phyloP scores from a whole-genome alignment of 2,329 filamentous ascomycete species.

The Annulohypoxylon truncatum region DNA sequence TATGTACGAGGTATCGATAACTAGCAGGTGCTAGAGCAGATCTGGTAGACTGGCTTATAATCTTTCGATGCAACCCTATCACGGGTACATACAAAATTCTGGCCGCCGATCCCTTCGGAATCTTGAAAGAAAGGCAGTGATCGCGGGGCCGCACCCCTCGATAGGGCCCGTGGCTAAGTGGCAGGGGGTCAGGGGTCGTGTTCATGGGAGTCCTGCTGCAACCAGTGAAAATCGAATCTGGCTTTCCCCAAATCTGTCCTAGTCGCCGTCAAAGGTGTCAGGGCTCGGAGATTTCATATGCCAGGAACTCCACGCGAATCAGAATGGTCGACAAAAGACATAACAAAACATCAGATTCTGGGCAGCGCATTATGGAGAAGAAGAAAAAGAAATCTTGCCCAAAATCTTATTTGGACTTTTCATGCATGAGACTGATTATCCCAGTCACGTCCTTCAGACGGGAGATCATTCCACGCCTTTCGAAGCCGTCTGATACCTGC shows the following conservation, averaged over 20 bases:
- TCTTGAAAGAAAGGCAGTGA: conserved; percentile 38
- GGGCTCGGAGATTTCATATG: conserved; percentile 37
- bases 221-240: conserved; percentile 43
- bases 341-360: conserved; percentile 24
- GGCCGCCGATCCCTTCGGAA: conserved; percentile 42
- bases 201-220: conserved; percentile 41
- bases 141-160: conserved; percentile 38
- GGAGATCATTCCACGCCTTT: conserved; percentile 31
- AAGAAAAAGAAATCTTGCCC: not conserved
- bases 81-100: conserved; percentile 44
- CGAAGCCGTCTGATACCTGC: conserved; percentile 26
- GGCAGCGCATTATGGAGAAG: conserved; percentile 15
- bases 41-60: conserved; percentile 35
- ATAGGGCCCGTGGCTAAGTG: conserved; percentile 33
- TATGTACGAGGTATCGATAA: conserved; percentile 31
- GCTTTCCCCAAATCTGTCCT: conserved; percentile 45
- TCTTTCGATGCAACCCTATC: conserved; percentile 44
- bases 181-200: conserved; percentile 36
- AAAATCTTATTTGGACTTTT: conserved; percentile 33
- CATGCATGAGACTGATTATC: conserved; percentile 33
- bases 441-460: conserved; percentile 25
- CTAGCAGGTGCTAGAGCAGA: conserved; percentile 38
- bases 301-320: conserved; percentile 36
- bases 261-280: conserved; percentile 37
- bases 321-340: conserved; percentile 21